phyloP scores from a whole-genome alignment of 2,329 filamentous ascomycete species.

The Fusarium sp. region DNA sequence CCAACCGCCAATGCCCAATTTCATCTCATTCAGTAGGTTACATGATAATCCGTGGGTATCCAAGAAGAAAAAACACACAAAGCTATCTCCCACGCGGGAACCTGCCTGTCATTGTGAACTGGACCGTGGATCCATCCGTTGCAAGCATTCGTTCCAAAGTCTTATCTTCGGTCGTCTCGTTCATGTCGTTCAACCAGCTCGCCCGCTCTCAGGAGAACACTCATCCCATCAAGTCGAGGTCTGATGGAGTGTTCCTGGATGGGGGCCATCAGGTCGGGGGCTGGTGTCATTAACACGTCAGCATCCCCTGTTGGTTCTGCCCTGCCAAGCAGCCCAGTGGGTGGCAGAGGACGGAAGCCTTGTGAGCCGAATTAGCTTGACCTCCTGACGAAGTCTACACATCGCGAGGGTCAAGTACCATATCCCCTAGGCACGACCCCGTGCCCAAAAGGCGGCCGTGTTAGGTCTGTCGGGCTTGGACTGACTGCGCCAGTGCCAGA shows the following conservation, averaged over 20 bases:
- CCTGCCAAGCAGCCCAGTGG: constrained; percentile 48
- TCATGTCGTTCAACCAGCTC: constrained; percentile 66
- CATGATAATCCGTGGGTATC: constrained; percentile 38
- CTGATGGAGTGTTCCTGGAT: constrained; percentile 39
- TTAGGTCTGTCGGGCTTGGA: constrained; percentile 44
- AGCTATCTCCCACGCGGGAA: background rate
- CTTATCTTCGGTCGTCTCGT: constrained; percentile 33
- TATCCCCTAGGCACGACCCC: constrained; percentile 48
- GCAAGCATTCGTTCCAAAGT: background rate
- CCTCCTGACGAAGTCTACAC: constrained; percentile 23
- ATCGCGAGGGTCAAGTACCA: constrained; percentile 46
- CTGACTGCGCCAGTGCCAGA: constrained; percentile 34
- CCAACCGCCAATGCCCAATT: constrained; percentile 2
- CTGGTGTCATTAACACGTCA: constrained; percentile 49
- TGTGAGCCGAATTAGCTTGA: constrained; percentile 46
- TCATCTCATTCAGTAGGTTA: constrained; percentile 11
- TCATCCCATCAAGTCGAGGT: constrained; percentile 66
- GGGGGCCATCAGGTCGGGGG: constrained; percentile 34
- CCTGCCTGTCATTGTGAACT: background rate
- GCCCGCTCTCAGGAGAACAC: constrained; percentile 67
- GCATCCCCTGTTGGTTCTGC: constrained; percentile 45
- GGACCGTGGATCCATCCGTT: background rate
- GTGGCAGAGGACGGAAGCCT: constrained; percentile 51
- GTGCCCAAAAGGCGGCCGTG: constrained; percentile 37
- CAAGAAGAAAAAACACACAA: constrained; percentile 29